These are phyloP conservation scores for Leccinum disarticulatum DNA, from an alignment of 768 basidiomycete species.

Conservation along the genomic window DNA sequence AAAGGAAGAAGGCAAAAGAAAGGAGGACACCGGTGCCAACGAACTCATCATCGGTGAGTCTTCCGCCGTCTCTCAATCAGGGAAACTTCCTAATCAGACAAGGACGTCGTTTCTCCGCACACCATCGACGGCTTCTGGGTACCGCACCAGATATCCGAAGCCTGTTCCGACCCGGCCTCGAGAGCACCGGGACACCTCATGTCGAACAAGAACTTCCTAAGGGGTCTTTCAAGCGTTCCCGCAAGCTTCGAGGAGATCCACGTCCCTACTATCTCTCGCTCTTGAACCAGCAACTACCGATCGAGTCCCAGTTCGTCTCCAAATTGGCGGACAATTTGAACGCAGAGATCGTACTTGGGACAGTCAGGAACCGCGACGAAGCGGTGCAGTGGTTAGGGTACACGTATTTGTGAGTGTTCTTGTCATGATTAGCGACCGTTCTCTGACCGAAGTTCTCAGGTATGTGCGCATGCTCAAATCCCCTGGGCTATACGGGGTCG, in stretches of 20 bases:
- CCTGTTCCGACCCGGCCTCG: conserved; percentile 93
- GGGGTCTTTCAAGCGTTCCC: no score
- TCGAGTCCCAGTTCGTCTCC: conserved; percentile 91
- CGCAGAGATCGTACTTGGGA: conserved; percentile 95
- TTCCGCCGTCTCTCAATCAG: conserved; percentile 44
- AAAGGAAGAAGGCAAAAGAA: conserved; percentile 44
- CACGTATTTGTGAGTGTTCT: conserved; percentile 74
- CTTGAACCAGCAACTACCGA: conserved; percentile 96
- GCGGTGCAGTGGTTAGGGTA: conserved; percentile 98
- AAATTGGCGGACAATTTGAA: conserved; percentile 95
- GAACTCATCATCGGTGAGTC: conserved; percentile 80
- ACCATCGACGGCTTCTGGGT: conserved; percentile 98
- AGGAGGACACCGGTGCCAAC: conserved; percentile 54
- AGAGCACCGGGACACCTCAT: no score
- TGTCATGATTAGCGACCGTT: conserved; percentile 8
- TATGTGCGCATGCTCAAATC: conserved; percentile 94
- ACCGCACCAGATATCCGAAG: conserved; percentile 86
- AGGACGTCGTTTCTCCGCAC: conserved; percentile 84
- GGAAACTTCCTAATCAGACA: conserved; percentile 59
- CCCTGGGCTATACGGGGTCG: conserved; percentile 84
- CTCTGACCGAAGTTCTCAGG: conserved; percentile 37
- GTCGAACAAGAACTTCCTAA: no score
- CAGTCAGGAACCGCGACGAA: conserved; percentile 92
- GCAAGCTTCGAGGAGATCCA: no score
- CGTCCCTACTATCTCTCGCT: conserved; percentile 95